Evolutionary conservation across 768 basidiomycete species (phyloP), one percentile per base, ranked within the genome.

Genomic region (Phanerochaete sordida): DNA sequence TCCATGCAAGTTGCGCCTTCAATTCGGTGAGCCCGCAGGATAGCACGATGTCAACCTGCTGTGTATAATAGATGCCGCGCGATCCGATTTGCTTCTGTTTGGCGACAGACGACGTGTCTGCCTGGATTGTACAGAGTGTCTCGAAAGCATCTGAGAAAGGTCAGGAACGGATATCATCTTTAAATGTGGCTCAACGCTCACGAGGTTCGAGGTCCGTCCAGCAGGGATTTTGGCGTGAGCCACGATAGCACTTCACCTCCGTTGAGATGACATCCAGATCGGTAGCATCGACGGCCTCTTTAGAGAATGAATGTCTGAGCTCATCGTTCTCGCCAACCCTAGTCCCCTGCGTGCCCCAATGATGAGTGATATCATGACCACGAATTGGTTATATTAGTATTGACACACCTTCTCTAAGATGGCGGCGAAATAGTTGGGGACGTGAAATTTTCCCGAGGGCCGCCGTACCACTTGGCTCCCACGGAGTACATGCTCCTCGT

Each of bases 1-100:
- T 68, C 81, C 81, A 82, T 12, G 71, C 65, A n/a, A 81, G 73
- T 48, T 79, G 77, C 0, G 79, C 79, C 58, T 80, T 74, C 16
- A 82, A 49, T 53, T 82, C 80, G 0, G 80, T 78, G 31, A 75
- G 51, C 0, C 81, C 81, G 43, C 79, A 78, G 53, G 70, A 71
- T 53, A 82, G 61, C 37, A 80, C 70, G 30, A 82, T 68, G 11
- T 76, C 74, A 81, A 64, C 64, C 52, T 67, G 70, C 70, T 23
- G 70, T 75, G 3, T 15, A 21, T 15, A 21, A 23, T 43, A 43
- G 5, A 16, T 4, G 19, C 64, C 66, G 5, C 45, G 28, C 15
- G 52, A 11, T 1, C 57, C 62, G 1, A 13, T n/a, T 2, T 39
- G 37, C 4, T 37, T 54, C 5, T 6, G n/a, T n/a, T 52, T 50